Base-by-base conservation (phyloP, 2,329 filamentous ascomycete genomes). In the Pestalotiopsis sp. region DNA sequence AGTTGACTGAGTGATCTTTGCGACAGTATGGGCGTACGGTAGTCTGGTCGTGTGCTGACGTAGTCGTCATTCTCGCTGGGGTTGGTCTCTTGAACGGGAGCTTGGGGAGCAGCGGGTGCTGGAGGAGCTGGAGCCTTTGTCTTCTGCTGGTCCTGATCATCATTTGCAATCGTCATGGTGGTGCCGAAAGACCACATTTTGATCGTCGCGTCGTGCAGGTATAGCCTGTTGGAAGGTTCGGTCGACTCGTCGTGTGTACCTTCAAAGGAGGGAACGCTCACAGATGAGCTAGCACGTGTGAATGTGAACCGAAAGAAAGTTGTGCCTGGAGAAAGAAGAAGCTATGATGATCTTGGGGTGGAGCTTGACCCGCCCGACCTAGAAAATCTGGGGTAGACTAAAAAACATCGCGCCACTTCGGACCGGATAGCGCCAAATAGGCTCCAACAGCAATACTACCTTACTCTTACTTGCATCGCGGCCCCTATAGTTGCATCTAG, bases 1-100 rank as follows among this genome's bases (percentile, higher is more conserved):
- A 93, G 80, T 78, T 94, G 91, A 66, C 86, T 86, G 64, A 87
- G 77, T 56, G 84, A 87, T 75, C 88, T 87, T 64, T 80, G 77
- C 17, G 84, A 83, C 64, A 83, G 73, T 65, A 82, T 70, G 60
- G 76, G 70, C 67, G 76, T 61, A 38, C 68, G 72, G 65, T 69
- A 52, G 65, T 68, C 69, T 67, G 71, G 66, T 67, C 69, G 23
- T 63, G 70, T 66, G 66, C 56, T 38, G 36, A 70, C 52, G 41
- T 25, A 27, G 39, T 41, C 62, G 63, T 68, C 64, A 59, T 68
- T 2, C 3, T 49, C 12, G 20, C 39, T 49, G 7, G 38, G 20
- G n/a, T 65, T 13, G 1, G 64, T 39, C 25, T 25, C 31, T 25
- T 20, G 52, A 14, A 25, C 11, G 14, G 59, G 5, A 17, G 59